Evolutionary conservation across 2,329 filamentous ascomycete genomes (phyloP).

Genomic region (Fusarium liriodendri): DNA sequence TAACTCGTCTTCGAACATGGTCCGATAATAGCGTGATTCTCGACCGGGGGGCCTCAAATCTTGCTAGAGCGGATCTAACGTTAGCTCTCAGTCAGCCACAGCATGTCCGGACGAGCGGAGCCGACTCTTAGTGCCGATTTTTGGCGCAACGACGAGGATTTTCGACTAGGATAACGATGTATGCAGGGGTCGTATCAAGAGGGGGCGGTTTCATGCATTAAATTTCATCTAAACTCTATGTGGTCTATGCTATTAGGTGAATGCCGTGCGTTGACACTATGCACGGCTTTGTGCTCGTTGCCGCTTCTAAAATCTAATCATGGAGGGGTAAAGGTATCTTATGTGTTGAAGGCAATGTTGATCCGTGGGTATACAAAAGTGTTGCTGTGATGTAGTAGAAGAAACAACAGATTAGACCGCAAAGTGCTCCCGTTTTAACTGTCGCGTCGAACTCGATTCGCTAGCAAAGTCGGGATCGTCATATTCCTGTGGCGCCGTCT

Average conservation of each 20-base stretch:
- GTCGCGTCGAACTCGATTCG: slow-evolving; percentile 41
- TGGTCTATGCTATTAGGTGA: slow-evolving; percentile 1
- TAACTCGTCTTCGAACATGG: background rate
- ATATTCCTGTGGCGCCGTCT: slow-evolving; percentile 26
- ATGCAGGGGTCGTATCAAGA: background rate
- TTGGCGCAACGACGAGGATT: background rate
- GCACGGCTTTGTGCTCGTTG: background rate
- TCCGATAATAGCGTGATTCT: background rate
- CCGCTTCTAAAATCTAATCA: slow-evolving; percentile 2
- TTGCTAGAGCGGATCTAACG: background rate
- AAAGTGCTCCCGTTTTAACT: slow-evolving; percentile 38
- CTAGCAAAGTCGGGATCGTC: slow-evolving; percentile 37
- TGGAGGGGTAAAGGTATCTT: slow-evolving; percentile 2
- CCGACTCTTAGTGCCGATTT: slow-evolving; percentile 13
- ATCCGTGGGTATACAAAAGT: background rate
- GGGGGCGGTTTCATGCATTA: background rate
- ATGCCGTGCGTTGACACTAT: background rate
- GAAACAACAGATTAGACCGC: background rate
- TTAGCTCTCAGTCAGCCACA: slow-evolving; percentile 12
- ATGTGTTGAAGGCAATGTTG: background rate
- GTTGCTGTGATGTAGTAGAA: background rate
- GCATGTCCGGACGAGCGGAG: slow-evolving; percentile 22
- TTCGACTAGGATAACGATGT: slow-evolving; percentile 1
- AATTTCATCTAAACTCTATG: slow-evolving; percentile 6
- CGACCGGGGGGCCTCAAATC: background rate